These are phyloP conservation scores for Apiosordaria backusii DNA, from an alignment of 495 filamentous ascomycete species.

Conservation along the genomic window DNA sequence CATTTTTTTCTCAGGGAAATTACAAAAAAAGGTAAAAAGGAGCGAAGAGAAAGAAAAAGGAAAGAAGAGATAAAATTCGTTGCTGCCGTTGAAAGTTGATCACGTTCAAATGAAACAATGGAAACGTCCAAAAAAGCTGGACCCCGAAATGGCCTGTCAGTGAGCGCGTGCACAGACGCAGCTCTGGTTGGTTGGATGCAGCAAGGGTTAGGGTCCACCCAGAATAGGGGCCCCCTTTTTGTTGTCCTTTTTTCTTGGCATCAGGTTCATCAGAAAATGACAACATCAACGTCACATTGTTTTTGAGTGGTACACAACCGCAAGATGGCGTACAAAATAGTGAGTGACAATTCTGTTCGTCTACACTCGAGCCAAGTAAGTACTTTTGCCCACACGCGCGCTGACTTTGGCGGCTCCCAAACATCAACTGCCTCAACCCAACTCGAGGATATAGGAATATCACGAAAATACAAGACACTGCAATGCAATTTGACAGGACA, in stretches of 20 bases:
- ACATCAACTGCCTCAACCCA: background rate
- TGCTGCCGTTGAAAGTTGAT: background rate
- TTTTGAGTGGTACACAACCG: too few species aligned
- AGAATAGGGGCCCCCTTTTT: background rate
- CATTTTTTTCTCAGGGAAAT: background rate
- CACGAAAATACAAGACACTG: background rate
- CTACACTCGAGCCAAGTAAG: background rate
- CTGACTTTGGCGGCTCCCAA: too few species aligned
- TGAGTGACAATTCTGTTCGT: background rate
- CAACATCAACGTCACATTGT: too few species aligned
- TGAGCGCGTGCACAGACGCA: background rate
- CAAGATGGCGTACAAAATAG: background rate
- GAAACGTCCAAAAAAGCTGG: background rate
- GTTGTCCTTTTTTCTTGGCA: background rate
- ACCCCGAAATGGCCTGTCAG: background rate
- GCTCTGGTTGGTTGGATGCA: background rate
- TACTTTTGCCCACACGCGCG: too few species aligned
- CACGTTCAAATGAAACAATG: background rate
- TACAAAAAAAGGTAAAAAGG: background rate
- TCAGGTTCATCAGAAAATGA: too few species aligned
- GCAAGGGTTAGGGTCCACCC: background rate
- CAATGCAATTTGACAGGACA: background rate
- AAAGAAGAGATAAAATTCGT: background rate
- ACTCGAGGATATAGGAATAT: background rate
- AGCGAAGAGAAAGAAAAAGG: background rate